Percentiles rank a stretch among this genome's conserved stretches.
These are phyloP conservation scores for Candolleomyces aberdarensis DNA, from an alignment of 768 basidiomycete species.

Conservation along the genomic window DNA sequence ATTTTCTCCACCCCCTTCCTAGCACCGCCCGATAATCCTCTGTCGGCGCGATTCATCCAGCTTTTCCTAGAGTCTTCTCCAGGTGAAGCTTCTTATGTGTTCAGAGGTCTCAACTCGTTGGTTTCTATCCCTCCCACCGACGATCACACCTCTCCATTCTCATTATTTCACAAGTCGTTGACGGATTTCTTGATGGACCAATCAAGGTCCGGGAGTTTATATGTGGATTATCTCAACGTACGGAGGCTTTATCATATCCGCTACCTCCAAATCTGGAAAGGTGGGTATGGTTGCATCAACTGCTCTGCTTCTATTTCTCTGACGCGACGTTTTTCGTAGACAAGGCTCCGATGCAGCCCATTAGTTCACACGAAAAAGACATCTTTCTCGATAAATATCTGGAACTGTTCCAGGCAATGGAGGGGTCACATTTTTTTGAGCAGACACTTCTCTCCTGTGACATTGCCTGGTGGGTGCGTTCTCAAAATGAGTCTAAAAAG, in stretches of 20 bases:
- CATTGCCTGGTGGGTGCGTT: neutral
- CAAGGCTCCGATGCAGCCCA: too few relatives aligned
- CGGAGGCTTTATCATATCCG: too few relatives aligned
- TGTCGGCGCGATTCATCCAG: neutral
- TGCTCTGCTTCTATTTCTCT: too few relatives aligned
- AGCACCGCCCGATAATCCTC: neutral
- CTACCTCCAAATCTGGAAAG: too few relatives aligned
- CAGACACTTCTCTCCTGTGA: neutral
- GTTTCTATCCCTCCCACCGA: neutral
- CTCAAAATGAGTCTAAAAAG: too few relatives aligned
- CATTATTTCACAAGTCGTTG: neutral
- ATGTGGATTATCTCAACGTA: neutral
- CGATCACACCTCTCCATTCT: neutral
- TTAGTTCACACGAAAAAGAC: too few relatives aligned
- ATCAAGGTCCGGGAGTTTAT: neutral
- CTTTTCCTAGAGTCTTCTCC: neutral
- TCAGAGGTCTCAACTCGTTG: neutral
- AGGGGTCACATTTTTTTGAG: neutral
- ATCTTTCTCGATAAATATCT: too few relatives aligned
- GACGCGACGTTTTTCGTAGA: too few relatives aligned
- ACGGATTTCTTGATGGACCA: neutral
- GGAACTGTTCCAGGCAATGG: neutral
- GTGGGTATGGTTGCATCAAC: too few relatives aligned
- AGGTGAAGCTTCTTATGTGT: neutral
- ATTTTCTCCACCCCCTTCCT: neutral